Conservation (phyloP, 306 rosid species). For the Lathyrus tuberosus region DNA sequence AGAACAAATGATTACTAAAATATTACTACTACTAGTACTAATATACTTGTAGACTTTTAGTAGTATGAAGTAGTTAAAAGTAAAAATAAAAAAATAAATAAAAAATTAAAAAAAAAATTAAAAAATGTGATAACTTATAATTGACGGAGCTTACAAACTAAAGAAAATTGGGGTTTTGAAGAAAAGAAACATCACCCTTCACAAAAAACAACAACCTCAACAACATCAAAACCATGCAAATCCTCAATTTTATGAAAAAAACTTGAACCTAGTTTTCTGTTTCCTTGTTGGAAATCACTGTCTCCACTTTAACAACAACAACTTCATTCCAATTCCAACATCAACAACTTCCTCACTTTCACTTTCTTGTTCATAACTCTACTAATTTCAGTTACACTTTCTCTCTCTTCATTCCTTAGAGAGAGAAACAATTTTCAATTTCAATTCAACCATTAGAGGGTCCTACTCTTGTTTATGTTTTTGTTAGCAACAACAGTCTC, state of each 20-base stretch:
- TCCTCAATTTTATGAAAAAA: constrained; percentile 17
- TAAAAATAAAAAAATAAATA: not conserved
- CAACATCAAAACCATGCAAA: constrained; percentile 37
- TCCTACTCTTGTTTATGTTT: constrained; percentile 56
- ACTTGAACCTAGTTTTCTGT: constrained; percentile 27
- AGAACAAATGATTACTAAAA: constrained; percentile 39
- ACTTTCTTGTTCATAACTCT: not conserved
- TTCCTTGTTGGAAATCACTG: constrained; percentile 33
- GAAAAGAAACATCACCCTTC: no score
- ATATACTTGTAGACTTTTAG: not conserved
- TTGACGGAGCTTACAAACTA: no score
- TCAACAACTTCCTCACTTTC: not conserved
- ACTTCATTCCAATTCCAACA: not conserved
- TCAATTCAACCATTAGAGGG: constrained; percentile 35
- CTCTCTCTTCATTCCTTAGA: not conserved
- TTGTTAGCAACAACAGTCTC: constrained; percentile 64
- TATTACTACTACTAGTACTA: no score
- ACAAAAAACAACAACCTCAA: not conserved
- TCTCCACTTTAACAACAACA: constrained; percentile 30
- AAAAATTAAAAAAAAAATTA: no score
- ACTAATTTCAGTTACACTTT: not conserved
- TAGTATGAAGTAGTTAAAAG: constrained; percentile 18
- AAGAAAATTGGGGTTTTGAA: no score
- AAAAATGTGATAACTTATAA: no score
- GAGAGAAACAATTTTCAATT: not conserved